A percentile compares a stretch with the other conserved stretches of the same genome.
phyloP scores from a whole-genome alignment of 148 eudicot species.

The Euryodendron excelsum region DNA sequence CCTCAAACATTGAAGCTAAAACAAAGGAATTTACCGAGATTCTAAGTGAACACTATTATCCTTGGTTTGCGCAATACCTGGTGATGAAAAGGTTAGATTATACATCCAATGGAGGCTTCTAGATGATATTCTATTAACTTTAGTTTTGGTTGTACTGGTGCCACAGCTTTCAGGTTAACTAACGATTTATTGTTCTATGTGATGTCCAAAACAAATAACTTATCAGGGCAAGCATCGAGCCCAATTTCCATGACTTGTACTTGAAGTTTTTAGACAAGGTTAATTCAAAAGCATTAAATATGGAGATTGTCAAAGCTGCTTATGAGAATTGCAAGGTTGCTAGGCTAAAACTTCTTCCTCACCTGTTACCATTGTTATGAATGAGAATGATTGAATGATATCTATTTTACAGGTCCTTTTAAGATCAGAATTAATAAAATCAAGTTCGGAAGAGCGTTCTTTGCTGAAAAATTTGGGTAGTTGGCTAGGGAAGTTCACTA shows the following conservation, averaged over 20 bases:
- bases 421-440: conserved; percentile 22
- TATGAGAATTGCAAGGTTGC: conserved; percentile 30
- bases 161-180: background rate
- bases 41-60: conserved; percentile 16
- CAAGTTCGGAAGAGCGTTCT: conserved; percentile 24
- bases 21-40: conserved; percentile 16
- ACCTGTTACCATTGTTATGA: background rate
- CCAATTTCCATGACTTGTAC: conserved; percentile 25
- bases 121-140: background rate
- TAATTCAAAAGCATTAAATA: conserved; percentile 16
- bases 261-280: conserved; percentile 23
- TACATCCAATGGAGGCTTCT: background rate
- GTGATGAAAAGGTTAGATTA: conserved; percentile 25
- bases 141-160: background rate
- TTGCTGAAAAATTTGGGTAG: conserved; percentile 29
- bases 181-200: background rate
- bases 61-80: conserved; percentile 29
- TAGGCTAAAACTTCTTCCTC: background rate
- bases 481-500: conserved; percentile 25
- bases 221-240: conserved; percentile 21
- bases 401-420: conserved; percentile 16
- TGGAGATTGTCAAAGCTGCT: conserved; percentile 22
- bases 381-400: background rate
- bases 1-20: conserved; percentile 22
- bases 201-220: conserved; percentile 5